Evolutionary conservation across 73 alveolate species (phyloP), one percentile per base, ranked within the genome.

Genomic region (Stentor coeruleus): DNA sequence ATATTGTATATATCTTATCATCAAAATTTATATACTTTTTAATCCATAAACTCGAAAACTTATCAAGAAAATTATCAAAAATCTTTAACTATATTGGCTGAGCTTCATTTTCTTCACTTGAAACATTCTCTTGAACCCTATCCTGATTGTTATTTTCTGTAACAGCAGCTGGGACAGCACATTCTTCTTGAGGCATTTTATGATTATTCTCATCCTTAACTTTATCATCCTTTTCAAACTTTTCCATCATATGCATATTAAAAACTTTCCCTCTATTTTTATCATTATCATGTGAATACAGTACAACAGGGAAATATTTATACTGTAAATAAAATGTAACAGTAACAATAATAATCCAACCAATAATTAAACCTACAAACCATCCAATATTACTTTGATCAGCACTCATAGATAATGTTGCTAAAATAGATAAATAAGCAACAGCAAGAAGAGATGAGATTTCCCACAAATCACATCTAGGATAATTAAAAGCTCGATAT

Each of bases 381-480:
- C 83, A 75, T n/a, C 59, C 59, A 14, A 40, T n/a, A 75, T 38
- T 75, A n/a, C n/a, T 39, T 20, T 31, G 30, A 35, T 75, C 83
- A n/a, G 35, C 59, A 20, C 35, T 14, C 38, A 20, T 36, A 0
- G 83, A 75, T n/a, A 75, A 6, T n/a, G 83, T 75, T 0, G 83
- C 83, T 15, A 75, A 38, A 39, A 38, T 40, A 20, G 83, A 75
- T n/a, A 36, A 40, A 37, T 40, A 75, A 1, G 72, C 11, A n/a
- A 75, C 77, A 20, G 83, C 77, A 14, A 15, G 11, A 20, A 75
- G 38, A 20, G 74, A 39, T 1, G 38, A 33, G 11, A 75, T 6
- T 75, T 75, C 83, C 83, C 83, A 75, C 38, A 75, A 39, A 39
- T 75, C 38, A 39, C 83, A 75, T 31, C 83, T 31, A 30, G n/a